Conservation (phyloP, 371 early-diverging fungal species). For the Syncephalis plumigaleata region DNA sequence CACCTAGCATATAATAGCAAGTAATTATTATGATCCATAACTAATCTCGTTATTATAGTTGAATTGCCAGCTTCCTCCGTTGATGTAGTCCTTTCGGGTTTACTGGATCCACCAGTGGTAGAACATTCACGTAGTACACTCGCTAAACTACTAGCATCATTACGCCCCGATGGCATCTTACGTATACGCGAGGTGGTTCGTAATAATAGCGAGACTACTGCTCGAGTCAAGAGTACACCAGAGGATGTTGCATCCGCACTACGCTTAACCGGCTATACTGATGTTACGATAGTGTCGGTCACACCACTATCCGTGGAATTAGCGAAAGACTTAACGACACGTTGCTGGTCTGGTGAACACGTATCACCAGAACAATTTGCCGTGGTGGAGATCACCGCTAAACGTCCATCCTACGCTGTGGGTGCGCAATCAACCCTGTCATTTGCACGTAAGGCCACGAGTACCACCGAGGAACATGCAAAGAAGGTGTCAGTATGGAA, state of each 20-base stretch:
- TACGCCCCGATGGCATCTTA: slow-evolving; percentile 33
- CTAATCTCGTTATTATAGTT: not conserved
- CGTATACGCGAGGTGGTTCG: slow-evolving; percentile 33
- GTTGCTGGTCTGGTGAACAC: slow-evolving; percentile 16
- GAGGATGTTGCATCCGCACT: slow-evolving; percentile 28
- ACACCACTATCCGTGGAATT: not conserved
- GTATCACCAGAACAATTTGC: slow-evolving; percentile 10
- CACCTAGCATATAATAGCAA: no score
- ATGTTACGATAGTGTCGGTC: slow-evolving; percentile 11
- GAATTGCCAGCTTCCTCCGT: slow-evolving; percentile 22
- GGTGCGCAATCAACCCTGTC: slow-evolving; percentile 51
- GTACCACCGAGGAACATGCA: slow-evolving; percentile 3
- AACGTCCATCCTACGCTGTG: slow-evolving; percentile 73
- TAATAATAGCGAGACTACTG: slow-evolving; percentile 3
- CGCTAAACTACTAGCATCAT: slow-evolving; percentile 20
- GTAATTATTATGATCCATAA: no score
- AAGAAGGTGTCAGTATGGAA: slow-evolving; percentile 35
- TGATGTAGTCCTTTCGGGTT: slow-evolving; percentile 28
- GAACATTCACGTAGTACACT: slow-evolving; percentile 30
- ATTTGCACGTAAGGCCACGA: slow-evolving; percentile 32
- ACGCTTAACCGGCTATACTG: slow-evolving; percentile 48
- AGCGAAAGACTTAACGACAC: slow-evolving; percentile 16
- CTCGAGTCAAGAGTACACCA: slow-evolving; percentile 15
- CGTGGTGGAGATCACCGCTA: slow-evolving; percentile 25
- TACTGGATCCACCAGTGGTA: slow-evolving; percentile 21